Conservation (phyloP, 1,284 basidiomycete species). For the Ceratobasidium sp. region DNA sequence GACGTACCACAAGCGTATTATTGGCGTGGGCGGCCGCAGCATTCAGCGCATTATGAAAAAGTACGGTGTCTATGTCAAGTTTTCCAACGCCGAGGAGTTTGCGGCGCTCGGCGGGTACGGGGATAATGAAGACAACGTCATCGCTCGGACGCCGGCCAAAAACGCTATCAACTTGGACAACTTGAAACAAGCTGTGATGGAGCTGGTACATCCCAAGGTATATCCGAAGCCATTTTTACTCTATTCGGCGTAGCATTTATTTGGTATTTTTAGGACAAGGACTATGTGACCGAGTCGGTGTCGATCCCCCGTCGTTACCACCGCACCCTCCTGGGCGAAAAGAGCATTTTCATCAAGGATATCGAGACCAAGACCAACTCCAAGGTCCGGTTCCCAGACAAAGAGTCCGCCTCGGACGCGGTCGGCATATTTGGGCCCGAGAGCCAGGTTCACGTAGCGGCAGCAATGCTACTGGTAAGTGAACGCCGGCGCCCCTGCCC, state of each 20-base stretch:
- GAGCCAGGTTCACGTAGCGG: slow-evolving; percentile 95
- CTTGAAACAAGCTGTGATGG: slow-evolving; percentile 96
- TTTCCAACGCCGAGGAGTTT: slow-evolving; percentile 98
- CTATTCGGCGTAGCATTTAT: slow-evolving; percentile 27
- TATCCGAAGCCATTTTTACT: slow-evolving; percentile 44
- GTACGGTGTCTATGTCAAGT: slow-evolving; percentile 99
- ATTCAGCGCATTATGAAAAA: slow-evolving; percentile 99
- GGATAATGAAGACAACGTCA: slow-evolving; percentile 98
- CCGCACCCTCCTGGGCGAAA: slow-evolving; percentile 93
- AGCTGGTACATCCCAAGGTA: slow-evolving; percentile 95
- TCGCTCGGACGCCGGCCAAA: slow-evolving; percentile 97
- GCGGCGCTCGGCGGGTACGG: slow-evolving; percentile 93
- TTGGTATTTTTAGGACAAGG: slow-evolving; percentile 81
- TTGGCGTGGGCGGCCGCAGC: slow-evolving; percentile 97
- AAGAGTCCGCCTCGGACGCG: slow-evolving; percentile 88
- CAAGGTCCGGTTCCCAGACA: slow-evolving; percentile 93
- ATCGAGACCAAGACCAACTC: slow-evolving; percentile 98
- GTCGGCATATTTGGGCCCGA: slow-evolving; percentile 97
- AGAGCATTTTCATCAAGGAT: slow-evolving; percentile 96
- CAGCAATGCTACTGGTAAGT: slow-evolving; percentile 90
- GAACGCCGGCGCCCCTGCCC: not conserved
- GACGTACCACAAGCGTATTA: slow-evolving; percentile 98
- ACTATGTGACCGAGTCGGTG: slow-evolving; percentile 93
- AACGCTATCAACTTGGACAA: slow-evolving; percentile 96
- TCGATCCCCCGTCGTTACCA: slow-evolving; percentile 95